These are phyloP conservation scores for Drechslerella coelobrocha DNA, from an alignment of 2,329 filamentous ascomycete species.

Conservation along the genomic window DNA sequence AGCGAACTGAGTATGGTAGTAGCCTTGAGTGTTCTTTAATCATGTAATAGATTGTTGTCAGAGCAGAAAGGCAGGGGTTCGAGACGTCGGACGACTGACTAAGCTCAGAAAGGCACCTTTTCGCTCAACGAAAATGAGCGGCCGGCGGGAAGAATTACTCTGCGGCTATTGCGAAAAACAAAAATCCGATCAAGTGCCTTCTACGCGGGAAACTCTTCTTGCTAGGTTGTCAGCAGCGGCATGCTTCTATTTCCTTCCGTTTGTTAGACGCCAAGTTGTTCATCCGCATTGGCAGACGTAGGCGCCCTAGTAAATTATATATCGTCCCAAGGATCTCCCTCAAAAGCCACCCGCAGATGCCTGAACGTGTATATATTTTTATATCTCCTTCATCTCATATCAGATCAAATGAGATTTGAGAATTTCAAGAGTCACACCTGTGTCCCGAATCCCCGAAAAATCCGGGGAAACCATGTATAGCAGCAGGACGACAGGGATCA, in stretches of 20 bases:
- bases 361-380: conserved; percentile 9
- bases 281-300: conserved; percentile 26
- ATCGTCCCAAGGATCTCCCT: neutral
- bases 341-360: conserved; percentile 3
- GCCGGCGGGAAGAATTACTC: conserved; percentile 1
- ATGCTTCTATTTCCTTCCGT: neutral
- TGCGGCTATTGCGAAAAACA: neutral
- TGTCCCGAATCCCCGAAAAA: conserved; percentile 13
- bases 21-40: neutral
- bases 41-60: too few species aligned
- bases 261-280: conserved; percentile 39
- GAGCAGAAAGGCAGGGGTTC: too few species aligned
- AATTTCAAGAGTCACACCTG: neutral
- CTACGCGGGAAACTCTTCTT: neutral
- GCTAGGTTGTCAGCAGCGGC: too few species aligned
- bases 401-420: conserved; percentile 26
- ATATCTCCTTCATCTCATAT: conserved; percentile 35
- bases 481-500: neutral
- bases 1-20: neutral
- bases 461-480: conserved; percentile 43
- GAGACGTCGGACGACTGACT: too few species aligned
- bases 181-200: conserved; percentile 6
- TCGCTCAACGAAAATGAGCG: neutral
- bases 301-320: conserved; percentile 16
- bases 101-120: too few species aligned